Conservation (phyloP, 176 grass and related monocot genomes). For the Poa annua region DNA sequence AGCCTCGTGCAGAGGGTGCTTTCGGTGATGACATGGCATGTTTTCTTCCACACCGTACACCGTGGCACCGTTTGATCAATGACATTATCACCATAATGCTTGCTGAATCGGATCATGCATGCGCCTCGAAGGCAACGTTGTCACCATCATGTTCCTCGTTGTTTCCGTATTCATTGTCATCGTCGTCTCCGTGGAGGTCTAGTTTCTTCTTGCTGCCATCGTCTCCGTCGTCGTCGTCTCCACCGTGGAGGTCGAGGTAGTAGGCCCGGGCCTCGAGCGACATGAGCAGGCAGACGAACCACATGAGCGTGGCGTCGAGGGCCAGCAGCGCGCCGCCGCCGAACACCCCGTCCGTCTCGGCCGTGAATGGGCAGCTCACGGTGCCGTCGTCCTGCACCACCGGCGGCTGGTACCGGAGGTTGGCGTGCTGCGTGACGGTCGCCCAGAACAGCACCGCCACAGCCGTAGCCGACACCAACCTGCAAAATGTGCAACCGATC, state of each 20-base stretch:
- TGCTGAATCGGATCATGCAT: background rate
- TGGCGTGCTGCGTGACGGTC: slow-evolving; percentile 49
- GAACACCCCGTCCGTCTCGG: slow-evolving; percentile 52
- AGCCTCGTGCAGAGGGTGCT: too few species aligned
- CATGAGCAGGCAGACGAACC: slow-evolving; percentile 64
- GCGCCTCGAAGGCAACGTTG: background rate
- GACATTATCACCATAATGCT: too few species aligned
- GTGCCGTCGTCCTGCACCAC: background rate
- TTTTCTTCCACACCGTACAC: background rate
- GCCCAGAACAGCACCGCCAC: slow-evolving; percentile 46
- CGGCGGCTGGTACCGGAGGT: slow-evolving; percentile 30
- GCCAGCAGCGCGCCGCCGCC: slow-evolving; percentile 61
- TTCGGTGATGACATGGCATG: too few species aligned
- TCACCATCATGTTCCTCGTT: background rate
- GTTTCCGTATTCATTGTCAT: slow-evolving; percentile 18
- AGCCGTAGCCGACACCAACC: slow-evolving; percentile 45
- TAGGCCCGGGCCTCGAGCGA: slow-evolving; percentile 51
- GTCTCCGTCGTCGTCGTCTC: slow-evolving; percentile 2
- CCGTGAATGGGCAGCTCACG: slow-evolving; percentile 43
- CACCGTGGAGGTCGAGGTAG: slow-evolving; percentile 44
- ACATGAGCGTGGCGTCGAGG: slow-evolving; percentile 66
- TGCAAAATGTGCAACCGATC: background rate
- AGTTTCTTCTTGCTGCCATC: slow-evolving; percentile 3
- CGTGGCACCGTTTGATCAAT: background rate
- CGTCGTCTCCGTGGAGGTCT: slow-evolving; percentile 24